Conservation (phyloP, 2,329 filamentous ascomycete genomes). For the Aspergillus fumigatiaffinis region DNA sequence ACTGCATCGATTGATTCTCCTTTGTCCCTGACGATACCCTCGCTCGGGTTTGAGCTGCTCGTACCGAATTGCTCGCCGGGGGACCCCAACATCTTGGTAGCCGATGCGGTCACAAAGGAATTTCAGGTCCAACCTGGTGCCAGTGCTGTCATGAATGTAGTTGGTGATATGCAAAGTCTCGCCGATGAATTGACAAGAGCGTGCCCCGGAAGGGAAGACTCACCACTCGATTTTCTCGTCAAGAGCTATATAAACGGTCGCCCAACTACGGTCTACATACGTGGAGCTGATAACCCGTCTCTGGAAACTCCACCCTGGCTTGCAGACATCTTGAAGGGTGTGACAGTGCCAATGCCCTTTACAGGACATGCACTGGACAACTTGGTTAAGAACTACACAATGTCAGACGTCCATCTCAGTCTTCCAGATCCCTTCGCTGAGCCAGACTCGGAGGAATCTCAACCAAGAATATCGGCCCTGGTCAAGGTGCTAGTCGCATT, state of each 20-base stretch:
- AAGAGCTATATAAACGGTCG: constrained; percentile 77
- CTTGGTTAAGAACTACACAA: constrained; percentile 80
- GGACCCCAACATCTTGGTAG: constrained; percentile 73
- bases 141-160: constrained; percentile 65
- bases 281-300: constrained; percentile 66
- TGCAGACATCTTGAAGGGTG: constrained; percentile 69
- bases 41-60: constrained; percentile 78
- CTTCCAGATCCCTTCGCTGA: constrained; percentile 78
- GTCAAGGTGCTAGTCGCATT: constrained; percentile 74
- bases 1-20: constrained; percentile 73
- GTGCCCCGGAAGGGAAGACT: constrained; percentile 74
- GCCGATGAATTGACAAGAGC: constrained; percentile 66
- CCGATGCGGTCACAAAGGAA: constrained; percentile 65
- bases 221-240: constrained; percentile 79
- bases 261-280: constrained; percentile 74
- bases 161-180: constrained; percentile 68
- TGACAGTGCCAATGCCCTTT: constrained; percentile 80
- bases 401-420: constrained; percentile 80
- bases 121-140: constrained; percentile 65
- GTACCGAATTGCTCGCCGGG: constrained; percentile 73
- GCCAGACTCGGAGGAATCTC: constrained; percentile 66
- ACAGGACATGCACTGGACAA: constrained; percentile 77
- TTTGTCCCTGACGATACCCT: constrained; percentile 69
- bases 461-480: constrained; percentile 77
- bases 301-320: constrained; percentile 77